A percentile compares a stretch with the other conserved stretches of the same genome.
phyloP scores from a whole-genome alignment of 441 rosid genomes.

The Euphorbia schlechtendalii region DNA sequence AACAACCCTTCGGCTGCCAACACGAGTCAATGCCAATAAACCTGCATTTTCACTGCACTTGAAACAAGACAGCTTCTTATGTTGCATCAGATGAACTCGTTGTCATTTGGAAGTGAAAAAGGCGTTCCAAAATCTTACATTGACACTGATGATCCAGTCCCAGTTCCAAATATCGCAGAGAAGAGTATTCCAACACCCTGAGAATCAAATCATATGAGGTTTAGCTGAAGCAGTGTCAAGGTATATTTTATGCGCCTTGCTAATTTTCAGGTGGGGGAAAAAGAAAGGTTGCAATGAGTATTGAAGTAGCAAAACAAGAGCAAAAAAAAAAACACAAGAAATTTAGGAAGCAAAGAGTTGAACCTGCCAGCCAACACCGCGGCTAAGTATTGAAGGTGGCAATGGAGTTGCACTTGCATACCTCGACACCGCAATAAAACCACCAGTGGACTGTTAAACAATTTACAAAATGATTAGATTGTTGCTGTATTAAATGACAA shows the following conservation, averaged over 20 bases:
- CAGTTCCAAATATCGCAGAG: conserved; percentile 91
- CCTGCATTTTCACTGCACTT: conserved; percentile 85
- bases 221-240: too few species aligned
- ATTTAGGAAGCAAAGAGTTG: too few species aligned
- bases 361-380: conserved; percentile 99
- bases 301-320: too few species aligned
- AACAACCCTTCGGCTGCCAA: conserved; percentile 92
- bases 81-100: too few species aligned
- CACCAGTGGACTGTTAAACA: conserved; percentile 69
- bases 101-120: not conserved
- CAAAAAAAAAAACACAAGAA: too few species aligned
- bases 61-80: conserved; percentile 7
- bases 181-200: conserved; percentile 90
- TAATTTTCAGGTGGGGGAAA: too few species aligned
- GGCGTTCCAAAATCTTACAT: conserved; percentile 46
- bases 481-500: too few species aligned
- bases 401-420: conserved; percentile 85
- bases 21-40: conserved; percentile 76
- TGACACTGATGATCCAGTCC: conserved; percentile 77
- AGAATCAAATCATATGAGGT: conserved; percentile 5
- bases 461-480: too few species aligned
- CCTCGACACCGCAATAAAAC: conserved; percentile 71
- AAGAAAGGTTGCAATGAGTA: too few species aligned
- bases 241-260: too few species aligned
- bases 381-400: conserved; percentile 90